Base-by-base conservation (phyloP, 2,329 filamentous ascomycete species). In the Thielaviopsis musarum region DNA sequence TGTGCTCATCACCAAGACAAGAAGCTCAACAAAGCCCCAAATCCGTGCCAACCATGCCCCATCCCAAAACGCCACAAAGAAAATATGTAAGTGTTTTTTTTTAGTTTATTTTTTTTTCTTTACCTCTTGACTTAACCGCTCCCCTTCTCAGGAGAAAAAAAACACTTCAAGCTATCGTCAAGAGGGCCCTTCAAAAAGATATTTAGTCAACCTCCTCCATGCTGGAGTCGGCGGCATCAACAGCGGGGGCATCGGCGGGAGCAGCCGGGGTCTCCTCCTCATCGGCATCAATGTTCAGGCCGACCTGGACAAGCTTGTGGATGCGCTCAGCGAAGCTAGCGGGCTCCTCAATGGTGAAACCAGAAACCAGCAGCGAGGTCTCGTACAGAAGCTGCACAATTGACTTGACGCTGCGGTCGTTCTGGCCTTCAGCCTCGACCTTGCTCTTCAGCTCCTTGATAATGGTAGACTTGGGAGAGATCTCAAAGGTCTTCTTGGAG, bases 401-500 rank as follows among this genome's bases (percentile, higher is more conserved):
- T 64, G 89, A 95, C 84, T 97, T 97, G 80, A 98, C 93, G 62
- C 91, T 96, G 74, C 91, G 90, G 82, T 97, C 93, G 74, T 91
- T 91, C 87, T 96, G 91, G 65, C 93, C 93, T 70, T 98, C 93
- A 62, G 85, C 73, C 82, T 97, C 93, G 64, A 97, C 89, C 89
- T 98, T 98, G 79, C 87, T 90, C 88, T 94, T 96, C 71, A 98
- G 86, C 83, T 97, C 93, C 84, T 95, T 87, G 80, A 98, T 84
- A 76, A 98, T 98, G 66, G 89, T 73, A 69, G 89, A 95, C 82
- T 93, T 91, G 74, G 93, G 93, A n/a, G 93, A 97, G 77, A 98
- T 97, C 81, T 98, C 93, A 68, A 98, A 97, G 34, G 93, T 98
- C 89, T 98, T 98, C 91, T 98, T 98, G 73, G 91, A 97, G 66